Base-by-base conservation (phyloP, 2,329 filamentous ascomycete genomes). In the Triangularia verruculosa region DNA sequence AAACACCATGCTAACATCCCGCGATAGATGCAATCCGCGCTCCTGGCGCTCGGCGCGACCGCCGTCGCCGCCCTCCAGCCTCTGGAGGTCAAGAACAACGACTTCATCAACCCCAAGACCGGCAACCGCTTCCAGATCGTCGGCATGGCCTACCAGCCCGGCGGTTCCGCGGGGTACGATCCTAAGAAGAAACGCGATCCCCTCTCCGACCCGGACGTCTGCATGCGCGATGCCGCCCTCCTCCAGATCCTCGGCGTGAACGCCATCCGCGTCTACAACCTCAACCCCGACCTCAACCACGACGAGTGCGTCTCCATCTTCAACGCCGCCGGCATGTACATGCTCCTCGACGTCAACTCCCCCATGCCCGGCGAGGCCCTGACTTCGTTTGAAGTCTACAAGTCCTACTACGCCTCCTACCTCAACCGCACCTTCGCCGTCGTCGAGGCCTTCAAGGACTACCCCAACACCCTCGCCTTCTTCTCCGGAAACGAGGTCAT, bases 401-500 rank as follows among this genome's bases (percentile, higher is more conserved):
- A 79, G 56, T 85, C 80, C 64, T 89, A 89, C 78, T 82, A 86
- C 71, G 77, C 76, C 58, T 75, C 74, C 20, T 89, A 89, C 73
- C 77, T 89, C 62, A 88, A 88, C 77, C 84, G 86, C 68, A 89
- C 86, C 47, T 89, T 89, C 73, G 85, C 85, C 65, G 80, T 89
- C 57, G 85, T 88, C 25, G 86, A 89, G 77, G 85, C 86, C 43
- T 89, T 89, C 78, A 85, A 84, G 79, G 79, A 78, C 76, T 89
- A 88, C 72, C 86, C 86, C 71, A 89, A 89, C 77, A 86, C 85
- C 11, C 79, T 88, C n/a, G 80, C 83, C 63, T 93, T 90, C 83
- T 93, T 92, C 80, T 88, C 89, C 54, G 90, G 87, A 63, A 93
- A 93, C 76, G 90, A 93, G 77, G 88, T 92, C 72, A 90, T 92